Conservation (phyloP, 106 monocot species). For the Dioscorea alata region DNA sequence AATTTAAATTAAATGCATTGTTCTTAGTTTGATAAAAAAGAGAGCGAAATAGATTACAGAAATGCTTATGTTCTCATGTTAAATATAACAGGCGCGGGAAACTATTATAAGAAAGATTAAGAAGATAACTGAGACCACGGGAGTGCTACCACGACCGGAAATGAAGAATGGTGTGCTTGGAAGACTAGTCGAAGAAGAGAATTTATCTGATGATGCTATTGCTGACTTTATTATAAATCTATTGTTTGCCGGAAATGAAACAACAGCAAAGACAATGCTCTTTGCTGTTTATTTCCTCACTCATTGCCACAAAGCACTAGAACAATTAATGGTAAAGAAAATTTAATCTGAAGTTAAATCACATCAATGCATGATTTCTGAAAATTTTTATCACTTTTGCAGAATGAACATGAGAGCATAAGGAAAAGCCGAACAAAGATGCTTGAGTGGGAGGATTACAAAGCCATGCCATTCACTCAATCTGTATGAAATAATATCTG, state of each 20-base stretch:
- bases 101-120: conserved; percentile 34
- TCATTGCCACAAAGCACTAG: conserved; percentile 30
- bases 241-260: conserved; percentile 42
- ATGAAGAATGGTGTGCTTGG: conserved; percentile 23
- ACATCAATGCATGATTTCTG: background rate
- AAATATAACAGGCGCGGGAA: conserved; percentile 26
- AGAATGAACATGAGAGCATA: conserved; percentile 28
- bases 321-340: conserved; percentile 26
- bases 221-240: conserved; percentile 45
- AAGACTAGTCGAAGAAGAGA: conserved; percentile 32
- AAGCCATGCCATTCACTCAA: conserved; percentile 46
- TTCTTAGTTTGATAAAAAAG: too few relatives aligned
- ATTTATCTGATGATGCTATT: conserved; percentile 17
- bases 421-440: conserved; percentile 1
- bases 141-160: conserved; percentile 2
- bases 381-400: background rate
- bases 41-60: background rate
- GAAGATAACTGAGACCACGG: conserved; percentile 11
- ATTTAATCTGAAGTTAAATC: background rate
- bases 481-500: conserved; percentile 20
- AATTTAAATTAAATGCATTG: too few relatives aligned
- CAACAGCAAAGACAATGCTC: conserved; percentile 45
- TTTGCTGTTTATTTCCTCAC: conserved; percentile 46
- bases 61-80: background rate
- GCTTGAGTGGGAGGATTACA: conserved; percentile 40